Evolutionary conservation across 352 stramenopile species (phyloP).

Genomic region (Pythium dissotocum): DNA sequence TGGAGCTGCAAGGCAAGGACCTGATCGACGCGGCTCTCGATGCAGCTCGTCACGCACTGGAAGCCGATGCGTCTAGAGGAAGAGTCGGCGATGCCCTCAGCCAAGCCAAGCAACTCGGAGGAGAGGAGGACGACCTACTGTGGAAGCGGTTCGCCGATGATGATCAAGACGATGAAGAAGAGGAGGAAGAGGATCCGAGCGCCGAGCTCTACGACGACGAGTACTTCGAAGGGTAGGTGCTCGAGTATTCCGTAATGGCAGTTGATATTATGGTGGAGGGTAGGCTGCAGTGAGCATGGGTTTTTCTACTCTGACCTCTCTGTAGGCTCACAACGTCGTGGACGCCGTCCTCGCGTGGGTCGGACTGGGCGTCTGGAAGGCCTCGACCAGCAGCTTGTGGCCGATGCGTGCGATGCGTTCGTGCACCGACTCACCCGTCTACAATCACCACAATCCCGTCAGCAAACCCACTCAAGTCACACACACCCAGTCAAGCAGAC

Average conservation of each 20-base stretch:
- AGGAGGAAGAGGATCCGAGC: conserved; percentile 16
- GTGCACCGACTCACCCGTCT: conserved; percentile 36
- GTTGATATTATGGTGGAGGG: neutral
- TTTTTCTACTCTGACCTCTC: neutral
- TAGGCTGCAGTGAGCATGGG: neutral
- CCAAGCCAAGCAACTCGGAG: conserved; percentile 21
- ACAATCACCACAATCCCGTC: neutral
- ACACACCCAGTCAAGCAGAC: neutral
- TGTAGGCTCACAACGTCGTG: conserved; percentile 1
- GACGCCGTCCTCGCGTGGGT: neutral
- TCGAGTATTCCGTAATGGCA: conserved; percentile 1
- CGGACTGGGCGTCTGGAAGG: conserved; percentile 35
- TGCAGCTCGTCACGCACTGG: conserved; percentile 13
- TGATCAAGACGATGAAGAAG: conserved; percentile 11
- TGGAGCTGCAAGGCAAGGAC: conserved; percentile 12
- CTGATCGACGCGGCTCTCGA: conserved; percentile 22
- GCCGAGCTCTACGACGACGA: conserved; percentile 33
- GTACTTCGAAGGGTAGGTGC: conserved; percentile 24
- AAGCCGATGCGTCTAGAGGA: neutral
- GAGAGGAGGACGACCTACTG: conserved; percentile 31
- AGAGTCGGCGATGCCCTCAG: neutral
- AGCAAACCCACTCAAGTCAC: neutral
- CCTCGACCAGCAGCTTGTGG: conserved; percentile 66
- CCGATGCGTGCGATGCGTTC: conserved; percentile 71
- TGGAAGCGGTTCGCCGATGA: conserved; percentile 28